Percentiles rank a stretch among this genome's conserved stretches.
phyloP scores from a whole-genome alignment of 2,329 filamentous ascomycete species.

The Exophiala phaeomuriformis region DNA sequence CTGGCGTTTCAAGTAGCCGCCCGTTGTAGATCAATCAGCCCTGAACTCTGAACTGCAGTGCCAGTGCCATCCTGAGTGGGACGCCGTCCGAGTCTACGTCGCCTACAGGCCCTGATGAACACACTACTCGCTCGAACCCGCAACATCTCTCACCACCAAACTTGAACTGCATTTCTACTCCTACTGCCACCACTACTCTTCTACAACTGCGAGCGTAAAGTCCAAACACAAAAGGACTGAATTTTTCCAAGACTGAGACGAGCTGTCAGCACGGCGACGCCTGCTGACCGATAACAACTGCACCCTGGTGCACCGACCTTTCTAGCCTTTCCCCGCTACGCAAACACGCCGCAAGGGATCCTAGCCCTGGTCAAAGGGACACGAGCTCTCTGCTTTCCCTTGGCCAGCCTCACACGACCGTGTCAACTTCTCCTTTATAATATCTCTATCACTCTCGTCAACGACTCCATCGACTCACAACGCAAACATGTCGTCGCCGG shows the following conservation, averaged over 20 bases:
- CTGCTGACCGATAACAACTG: constrained; percentile 5
- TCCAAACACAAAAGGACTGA: not conserved
- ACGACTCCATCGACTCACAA: not conserved
- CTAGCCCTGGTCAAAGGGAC: not conserved
- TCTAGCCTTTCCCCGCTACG: not conserved
- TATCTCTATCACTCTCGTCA: not conserved
- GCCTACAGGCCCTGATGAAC: constrained; percentile 12
- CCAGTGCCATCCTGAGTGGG: too few species aligned
- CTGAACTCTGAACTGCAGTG: not conserved
- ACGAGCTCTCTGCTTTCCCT: constrained; percentile 1
- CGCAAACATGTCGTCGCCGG: constrained; percentile 62
- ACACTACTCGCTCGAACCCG: too few species aligned
- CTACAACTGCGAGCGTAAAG: not conserved
- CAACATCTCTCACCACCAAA: too few species aligned
- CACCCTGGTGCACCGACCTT: constrained; percentile 9
- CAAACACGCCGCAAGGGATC: not conserved
- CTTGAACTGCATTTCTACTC: not conserved
- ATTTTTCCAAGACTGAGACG: not conserved
- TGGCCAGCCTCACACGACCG: too few species aligned
- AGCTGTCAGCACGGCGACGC: constrained; percentile 5
- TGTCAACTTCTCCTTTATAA: not conserved
- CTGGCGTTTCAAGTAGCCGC: constrained; percentile 22
- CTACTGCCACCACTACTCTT: not conserved
- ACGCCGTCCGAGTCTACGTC: not conserved
- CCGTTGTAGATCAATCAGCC: constrained; percentile 18